Evolutionary conservation across 2,329 filamentous ascomycete species (phyloP).

Genomic region (Cercospora zeae-maydis): DNA sequence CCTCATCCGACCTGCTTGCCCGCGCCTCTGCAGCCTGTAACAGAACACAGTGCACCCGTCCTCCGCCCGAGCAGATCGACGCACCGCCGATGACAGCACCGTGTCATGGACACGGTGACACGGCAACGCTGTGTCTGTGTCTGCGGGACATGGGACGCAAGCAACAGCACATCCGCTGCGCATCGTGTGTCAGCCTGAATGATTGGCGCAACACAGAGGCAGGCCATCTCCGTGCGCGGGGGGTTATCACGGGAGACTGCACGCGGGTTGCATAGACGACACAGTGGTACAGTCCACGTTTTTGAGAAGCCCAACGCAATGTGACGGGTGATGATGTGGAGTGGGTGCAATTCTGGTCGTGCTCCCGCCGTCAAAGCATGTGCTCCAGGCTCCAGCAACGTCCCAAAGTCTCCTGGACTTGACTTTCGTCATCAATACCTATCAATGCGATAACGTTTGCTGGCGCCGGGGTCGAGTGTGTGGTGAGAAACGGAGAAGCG

Average conservation of each 20-base stretch:
- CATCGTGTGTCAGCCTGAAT: conserved; percentile 6
- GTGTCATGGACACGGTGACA: not conserved
- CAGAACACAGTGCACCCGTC: too few relatives aligned
- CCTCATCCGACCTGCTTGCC: not conserved
- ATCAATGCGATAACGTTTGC: not conserved
- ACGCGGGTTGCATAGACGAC: not conserved
- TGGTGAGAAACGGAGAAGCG: not conserved
- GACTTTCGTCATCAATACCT: not conserved
- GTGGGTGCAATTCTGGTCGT: not conserved
- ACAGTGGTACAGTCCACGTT: not conserved
- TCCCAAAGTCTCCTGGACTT: not conserved
- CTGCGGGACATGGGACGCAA: not conserved
- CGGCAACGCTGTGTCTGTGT: not conserved
- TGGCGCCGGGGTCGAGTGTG: not conserved
- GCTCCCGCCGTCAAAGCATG: not conserved
- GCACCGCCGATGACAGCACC: not conserved
- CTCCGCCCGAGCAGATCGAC: conserved; percentile 2
- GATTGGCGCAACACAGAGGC: conserved; percentile 13
- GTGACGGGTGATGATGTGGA: not conserved
- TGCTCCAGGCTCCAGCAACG: not conserved
- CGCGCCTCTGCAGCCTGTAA: not conserved
- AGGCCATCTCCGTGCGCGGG: not conserved
- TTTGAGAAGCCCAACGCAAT: not conserved
- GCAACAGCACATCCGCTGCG: conserved; percentile 7
- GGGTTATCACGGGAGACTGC: not conserved